These are phyloP conservation scores for Durio zibethinus DNA, from an alignment of 345 rosid species.

Conservation along the genomic window DNA sequence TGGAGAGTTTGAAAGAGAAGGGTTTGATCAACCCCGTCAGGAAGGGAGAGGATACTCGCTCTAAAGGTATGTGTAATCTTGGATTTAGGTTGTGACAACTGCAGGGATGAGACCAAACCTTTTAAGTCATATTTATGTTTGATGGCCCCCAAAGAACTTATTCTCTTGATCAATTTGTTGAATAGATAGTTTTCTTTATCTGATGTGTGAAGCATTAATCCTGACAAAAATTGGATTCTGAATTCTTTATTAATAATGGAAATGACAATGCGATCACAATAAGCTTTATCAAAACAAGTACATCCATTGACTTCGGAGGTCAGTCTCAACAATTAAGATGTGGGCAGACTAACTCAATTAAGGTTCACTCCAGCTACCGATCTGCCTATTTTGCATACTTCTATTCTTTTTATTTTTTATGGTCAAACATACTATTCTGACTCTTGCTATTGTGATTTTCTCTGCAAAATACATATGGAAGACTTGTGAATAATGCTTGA, in stretches of 20 bases:
- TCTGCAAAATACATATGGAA: background rate
- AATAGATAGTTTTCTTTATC: background rate
- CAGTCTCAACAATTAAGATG: background rate
- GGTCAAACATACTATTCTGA: no score
- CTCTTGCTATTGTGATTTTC: background rate
- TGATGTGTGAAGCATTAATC: background rate
- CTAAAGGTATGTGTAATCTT: conserved; percentile 53
- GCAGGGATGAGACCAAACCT: background rate
- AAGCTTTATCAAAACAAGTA: background rate
- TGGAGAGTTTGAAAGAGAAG: conserved; percentile 68
- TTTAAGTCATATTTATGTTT: background rate
- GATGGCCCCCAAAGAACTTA: background rate
- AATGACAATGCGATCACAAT: background rate
- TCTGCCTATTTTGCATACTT: background rate
- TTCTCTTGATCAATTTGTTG: background rate
- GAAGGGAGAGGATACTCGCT: conserved; percentile 92
- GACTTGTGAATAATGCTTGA: background rate
- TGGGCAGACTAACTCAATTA: background rate
- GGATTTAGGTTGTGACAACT: background rate
- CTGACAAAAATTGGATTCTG: background rate
- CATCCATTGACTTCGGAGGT: background rate
- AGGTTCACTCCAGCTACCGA: background rate
- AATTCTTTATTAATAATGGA: background rate
- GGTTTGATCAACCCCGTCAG: conserved; percentile 93
- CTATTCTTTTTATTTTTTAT: no score